Conservation (phyloP, 2,329 filamentous ascomycete species). For the Hortaea werneckii region DNA sequence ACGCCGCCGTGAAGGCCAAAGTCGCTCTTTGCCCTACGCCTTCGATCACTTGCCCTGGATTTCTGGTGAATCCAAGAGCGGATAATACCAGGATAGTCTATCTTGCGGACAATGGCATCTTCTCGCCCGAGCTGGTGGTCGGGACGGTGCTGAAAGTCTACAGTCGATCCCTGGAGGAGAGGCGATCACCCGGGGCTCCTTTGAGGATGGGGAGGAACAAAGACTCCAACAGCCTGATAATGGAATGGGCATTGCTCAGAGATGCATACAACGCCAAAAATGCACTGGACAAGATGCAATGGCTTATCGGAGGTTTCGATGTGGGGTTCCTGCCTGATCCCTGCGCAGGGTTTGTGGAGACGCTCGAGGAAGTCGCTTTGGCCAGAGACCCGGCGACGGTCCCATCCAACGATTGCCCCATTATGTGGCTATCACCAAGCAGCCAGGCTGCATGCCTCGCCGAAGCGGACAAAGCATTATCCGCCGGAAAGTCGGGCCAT, state of each 20-base stretch:
- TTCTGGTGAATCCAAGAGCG: not conserved
- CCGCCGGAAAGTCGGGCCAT: not conserved
- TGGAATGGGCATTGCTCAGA: constrained; percentile 7
- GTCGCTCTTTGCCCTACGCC: constrained; percentile 5
- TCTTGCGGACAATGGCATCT: not conserved
- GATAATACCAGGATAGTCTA: not conserved
- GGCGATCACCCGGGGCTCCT: not conserved
- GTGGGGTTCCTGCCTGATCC: constrained; percentile 8
- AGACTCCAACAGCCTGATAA: constrained; percentile 3
- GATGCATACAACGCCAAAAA: constrained; percentile 3
- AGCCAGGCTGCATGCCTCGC: not conserved
- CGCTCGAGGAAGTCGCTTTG: not conserved
- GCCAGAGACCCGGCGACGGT: not conserved
- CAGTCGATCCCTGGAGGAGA: not conserved
- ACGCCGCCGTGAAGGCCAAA: constrained; percentile 1
- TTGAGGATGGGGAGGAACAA: constrained; percentile 1
- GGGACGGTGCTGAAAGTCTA: not conserved
- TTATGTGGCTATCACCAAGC: not conserved
- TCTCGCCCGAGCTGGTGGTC: not conserved
- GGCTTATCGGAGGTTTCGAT: not conserved
- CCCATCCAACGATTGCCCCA: not conserved
- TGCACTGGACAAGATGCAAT: not conserved
- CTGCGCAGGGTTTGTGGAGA: constrained; percentile 2
- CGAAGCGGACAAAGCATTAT: not conserved
- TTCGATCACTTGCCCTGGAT: not conserved